These are phyloP conservation scores for Fraxinus sp. DNA, from an alignment of 305 asterid genomes.

Conservation along the genomic window DNA sequence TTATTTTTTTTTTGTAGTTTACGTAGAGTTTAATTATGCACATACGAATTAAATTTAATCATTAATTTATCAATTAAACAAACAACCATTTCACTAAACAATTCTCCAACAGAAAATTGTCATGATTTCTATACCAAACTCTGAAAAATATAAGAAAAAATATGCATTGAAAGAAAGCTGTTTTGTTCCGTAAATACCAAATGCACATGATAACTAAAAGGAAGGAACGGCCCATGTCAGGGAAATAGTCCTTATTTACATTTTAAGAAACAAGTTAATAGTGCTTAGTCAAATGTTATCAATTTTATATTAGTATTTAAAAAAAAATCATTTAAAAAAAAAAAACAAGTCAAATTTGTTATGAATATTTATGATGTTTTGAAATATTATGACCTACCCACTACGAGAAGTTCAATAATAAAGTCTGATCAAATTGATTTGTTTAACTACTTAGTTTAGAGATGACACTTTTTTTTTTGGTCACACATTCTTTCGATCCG, in stretches of 20 bases:
- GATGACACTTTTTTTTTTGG: background rate
- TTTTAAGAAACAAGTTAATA: background rate
- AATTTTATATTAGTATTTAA: background rate
- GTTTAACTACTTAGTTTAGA: background rate
- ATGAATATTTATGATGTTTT: background rate
- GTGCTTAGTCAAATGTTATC: background rate
- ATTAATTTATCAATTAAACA: too few relatives aligned
- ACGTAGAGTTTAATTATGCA: too few relatives aligned
- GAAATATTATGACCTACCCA: background rate
- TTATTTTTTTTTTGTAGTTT: too few relatives aligned
- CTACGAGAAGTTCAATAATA: background rate
- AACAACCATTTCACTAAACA: too few relatives aligned
- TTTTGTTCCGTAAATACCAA: background rate
- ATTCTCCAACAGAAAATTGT: too few relatives aligned
- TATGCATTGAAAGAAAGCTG: background rate
- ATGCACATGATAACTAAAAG: background rate
- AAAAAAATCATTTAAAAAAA: too few relatives aligned
- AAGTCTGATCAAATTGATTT: background rate
- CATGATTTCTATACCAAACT: background rate
- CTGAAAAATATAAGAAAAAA: background rate
- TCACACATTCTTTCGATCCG: too few relatives aligned
- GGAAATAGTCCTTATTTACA: background rate
- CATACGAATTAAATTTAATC: too few relatives aligned
- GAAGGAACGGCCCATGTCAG: background rate
- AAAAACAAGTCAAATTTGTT: background rate